phyloP scores from a whole-genome alignment of 495 filamentous ascomycete species.

The Chaetomium fimeti region DNA sequence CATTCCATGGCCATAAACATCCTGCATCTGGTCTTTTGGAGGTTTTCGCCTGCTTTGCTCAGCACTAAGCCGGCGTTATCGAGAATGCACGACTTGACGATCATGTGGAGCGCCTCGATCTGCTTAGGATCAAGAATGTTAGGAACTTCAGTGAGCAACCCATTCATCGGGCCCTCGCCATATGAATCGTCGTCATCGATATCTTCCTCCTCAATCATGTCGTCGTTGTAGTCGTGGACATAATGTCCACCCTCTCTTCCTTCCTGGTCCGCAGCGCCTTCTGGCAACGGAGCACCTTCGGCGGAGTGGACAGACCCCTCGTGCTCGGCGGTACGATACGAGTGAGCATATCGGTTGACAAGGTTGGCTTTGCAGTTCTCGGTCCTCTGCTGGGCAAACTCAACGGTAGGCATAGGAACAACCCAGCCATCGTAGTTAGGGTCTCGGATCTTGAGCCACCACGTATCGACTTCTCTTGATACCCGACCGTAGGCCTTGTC shows the following conservation, averaged over 20 bases:
- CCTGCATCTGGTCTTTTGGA: conserved; percentile 82
- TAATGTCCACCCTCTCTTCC: conserved; percentile 41
- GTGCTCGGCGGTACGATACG: conserved; percentile 62
- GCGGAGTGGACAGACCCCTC: conserved; percentile 52
- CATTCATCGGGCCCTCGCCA: conserved; percentile 79
- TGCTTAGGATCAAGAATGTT: conserved; percentile 88
- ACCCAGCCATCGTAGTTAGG: conserved; percentile 55
- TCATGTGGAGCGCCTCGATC: conserved; percentile 93
- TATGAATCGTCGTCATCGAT: conserved; percentile 79
- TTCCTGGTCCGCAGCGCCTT: conserved; percentile 54
- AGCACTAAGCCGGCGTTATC: conserved; percentile 59
- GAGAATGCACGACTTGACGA: conserved; percentile 85
- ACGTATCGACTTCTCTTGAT: conserved; percentile 56
- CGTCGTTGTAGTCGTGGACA: conserved; percentile 48
- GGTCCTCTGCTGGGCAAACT: conserved; percentile 50
- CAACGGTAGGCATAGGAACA: conserved; percentile 51
- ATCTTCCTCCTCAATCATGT: conserved; percentile 64
- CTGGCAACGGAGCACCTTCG: conserved; percentile 36
- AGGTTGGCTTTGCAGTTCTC: conserved; percentile 50
- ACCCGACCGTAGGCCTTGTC: conserved; percentile 54
- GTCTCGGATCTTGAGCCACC: conserved; percentile 56
- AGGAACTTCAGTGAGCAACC: conserved; percentile 88
- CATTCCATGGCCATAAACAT: conserved; percentile 83
- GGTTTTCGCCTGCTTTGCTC: conserved; percentile 61
- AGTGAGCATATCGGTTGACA: conserved; percentile 48